Evolutionary conservation across 2,329 filamentous ascomycete species (phyloP), one percentile per base, ranked within the genome.

Genomic region (Emergomyces africanus): DNA sequence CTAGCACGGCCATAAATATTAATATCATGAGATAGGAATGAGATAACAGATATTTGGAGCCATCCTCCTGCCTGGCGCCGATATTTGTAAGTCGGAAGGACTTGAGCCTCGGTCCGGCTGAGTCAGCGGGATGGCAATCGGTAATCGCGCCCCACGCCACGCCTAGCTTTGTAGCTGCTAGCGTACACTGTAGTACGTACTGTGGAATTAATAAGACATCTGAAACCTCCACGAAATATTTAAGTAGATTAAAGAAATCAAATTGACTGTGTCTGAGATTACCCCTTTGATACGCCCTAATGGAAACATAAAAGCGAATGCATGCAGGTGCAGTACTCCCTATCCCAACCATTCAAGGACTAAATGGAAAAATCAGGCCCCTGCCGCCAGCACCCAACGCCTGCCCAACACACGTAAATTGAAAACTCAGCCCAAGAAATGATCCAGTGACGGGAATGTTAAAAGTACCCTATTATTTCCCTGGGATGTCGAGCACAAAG

Each of bases 401-500:
- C 50, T 15, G 8, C n/a, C 5, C n/a, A 23, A 15, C 15, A 20
- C 33, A 2, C 30, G 5, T 23, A 37, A 39, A 25, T 12, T 39
- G 33, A 39, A 5, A 50, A n/a, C 18, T 18, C 28, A 33, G 18
- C 18, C 15, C 3, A 8, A 15, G 23, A 18, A 20, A 25, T 18
- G 23, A 49, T 15, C 33, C 15, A 28, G 33, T 5, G 50, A n/a
- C 50, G n/a, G 12, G 12, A 5, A 15, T 18, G 28, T 15, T 33
- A 30, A 55, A 48, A n/a, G n/a, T n/a, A n/a, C 15, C 20, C 28
- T 15, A 48, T 66, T 59, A 77, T 65, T 76, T 78, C 50, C 75
- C 75, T 49, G 83, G 77, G 65, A 88, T 87, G 67, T 92, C 88
- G 56, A 92, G 80, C 9, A 92, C 88, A 69, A 88, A 88, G 55